Percentiles rank a stretch among this genome's conserved stretches.
Evolutionary conservation across 1,139 yeast genomes (phyloP).

Genomic region (Starmera stellimalicola): DNA sequence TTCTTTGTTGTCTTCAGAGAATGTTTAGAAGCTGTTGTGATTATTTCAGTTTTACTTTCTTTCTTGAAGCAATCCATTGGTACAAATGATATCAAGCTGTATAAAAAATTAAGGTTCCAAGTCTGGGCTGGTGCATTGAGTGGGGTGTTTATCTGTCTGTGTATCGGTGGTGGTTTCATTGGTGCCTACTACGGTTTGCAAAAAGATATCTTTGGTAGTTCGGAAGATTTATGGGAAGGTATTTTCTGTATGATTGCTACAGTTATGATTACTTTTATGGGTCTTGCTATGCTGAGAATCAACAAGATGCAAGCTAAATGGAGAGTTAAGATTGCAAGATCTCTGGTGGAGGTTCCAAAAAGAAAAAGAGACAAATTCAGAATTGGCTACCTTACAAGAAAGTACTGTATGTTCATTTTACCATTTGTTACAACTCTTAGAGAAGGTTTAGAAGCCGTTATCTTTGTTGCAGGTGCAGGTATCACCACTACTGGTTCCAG

Average conservation of each 20-base stretch:
- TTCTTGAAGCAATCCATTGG: slow-evolving; percentile 52
- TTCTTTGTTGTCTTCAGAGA: slow-evolving; percentile 80
- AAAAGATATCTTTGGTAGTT: slow-evolving; percentile 64
- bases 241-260: slow-evolving; percentile 69
- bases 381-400: slow-evolving; percentile 27
- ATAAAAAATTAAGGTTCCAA: slow-evolving; percentile 42
- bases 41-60: slow-evolving; percentile 72
- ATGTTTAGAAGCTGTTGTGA: slow-evolving; percentile 75
- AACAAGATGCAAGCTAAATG: slow-evolving; percentile 79
- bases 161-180: slow-evolving; percentile 64
- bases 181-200: slow-evolving; percentile 65
- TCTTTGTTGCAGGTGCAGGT: slow-evolving; percentile 81
- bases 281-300: slow-evolving; percentile 68
- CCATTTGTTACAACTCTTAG: slow-evolving; percentile 75
- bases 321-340: slow-evolving; percentile 57
- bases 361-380: slow-evolving; percentile 21
- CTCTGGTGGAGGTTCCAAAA: slow-evolving; percentile 31
- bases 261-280: slow-evolving; percentile 74
- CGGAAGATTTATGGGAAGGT: slow-evolving; percentile 88
- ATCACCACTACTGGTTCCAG: slow-evolving; percentile 34
- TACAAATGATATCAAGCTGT: slow-evolving; percentile 20
- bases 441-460: slow-evolving; percentile 85
- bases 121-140: slow-evolving; percentile 73
- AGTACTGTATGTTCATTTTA: slow-evolving; percentile 63
- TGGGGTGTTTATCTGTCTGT: slow-evolving; percentile 60